phyloP scores from a whole-genome alignment of 306 rosid species.

The Herpetospermum pedunculosum region DNA sequence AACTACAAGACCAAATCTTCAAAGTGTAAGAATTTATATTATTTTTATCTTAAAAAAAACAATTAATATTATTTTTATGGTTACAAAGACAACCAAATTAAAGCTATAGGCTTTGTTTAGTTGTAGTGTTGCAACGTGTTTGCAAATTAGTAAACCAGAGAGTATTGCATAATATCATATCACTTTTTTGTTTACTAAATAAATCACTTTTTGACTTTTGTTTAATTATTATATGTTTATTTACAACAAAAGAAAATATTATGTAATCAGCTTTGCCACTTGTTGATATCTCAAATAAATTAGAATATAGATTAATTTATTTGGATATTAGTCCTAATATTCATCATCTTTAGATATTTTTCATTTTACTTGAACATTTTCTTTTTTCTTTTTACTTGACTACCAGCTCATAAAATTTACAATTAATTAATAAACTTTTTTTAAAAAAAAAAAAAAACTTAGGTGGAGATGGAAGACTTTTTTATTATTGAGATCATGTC shows the following conservation, averaged over 20 bases:
- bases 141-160: conserved; percentile 9
- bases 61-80: neutral
- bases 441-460: no score
- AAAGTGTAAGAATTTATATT: neutral
- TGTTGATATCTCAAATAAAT: neutral
- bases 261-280: neutral
- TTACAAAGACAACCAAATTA: neutral
- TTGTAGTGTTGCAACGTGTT: conserved; percentile 12
- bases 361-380: neutral
- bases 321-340: neutral
- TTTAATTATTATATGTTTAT: neutral
- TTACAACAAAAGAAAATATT: neutral
- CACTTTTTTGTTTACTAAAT: no score
- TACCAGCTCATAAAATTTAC: neutral
- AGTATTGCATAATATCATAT: neutral
- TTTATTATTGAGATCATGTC: no score
- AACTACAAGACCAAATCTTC: neutral
- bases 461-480: no score
- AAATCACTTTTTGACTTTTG: neutral
- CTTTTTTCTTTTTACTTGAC: neutral
- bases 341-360: neutral
- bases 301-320: neutral
- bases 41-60: no score
- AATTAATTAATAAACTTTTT: no score
- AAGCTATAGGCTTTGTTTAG: neutral